Percentiles rank a stretch among this genome's conserved stretches.
phyloP scores from a whole-genome alignment of 257 asterid genomes.

The Salvia rosmarinus region DNA sequence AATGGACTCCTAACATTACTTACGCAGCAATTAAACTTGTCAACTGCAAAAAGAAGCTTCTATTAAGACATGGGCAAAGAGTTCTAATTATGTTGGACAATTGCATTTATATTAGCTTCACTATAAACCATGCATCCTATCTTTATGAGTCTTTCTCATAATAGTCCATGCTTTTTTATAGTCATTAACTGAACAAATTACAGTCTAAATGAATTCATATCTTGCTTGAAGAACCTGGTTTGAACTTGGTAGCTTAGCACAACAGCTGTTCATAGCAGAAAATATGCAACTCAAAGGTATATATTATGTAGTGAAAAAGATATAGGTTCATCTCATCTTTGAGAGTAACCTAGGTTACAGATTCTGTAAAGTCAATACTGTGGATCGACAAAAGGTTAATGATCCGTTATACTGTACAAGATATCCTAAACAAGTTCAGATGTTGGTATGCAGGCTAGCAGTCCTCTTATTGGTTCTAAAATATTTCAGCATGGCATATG shows the following conservation, averaged over 20 bases:
- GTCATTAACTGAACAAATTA: not conserved
- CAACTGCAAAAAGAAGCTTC: not conserved
- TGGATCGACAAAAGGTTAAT: not conserved
- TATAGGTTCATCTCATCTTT: not conserved
- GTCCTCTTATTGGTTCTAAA: slow-evolving; percentile 2
- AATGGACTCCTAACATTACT: slow-evolving; percentile 6
- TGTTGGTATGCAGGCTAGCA: not conserved
- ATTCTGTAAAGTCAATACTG: slow-evolving; percentile 12
- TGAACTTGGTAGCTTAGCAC: slow-evolving; percentile 1
- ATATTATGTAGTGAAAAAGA: no score
- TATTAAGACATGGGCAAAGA: not conserved
- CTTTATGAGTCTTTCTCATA: not conserved
- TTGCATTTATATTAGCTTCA: slow-evolving; percentile 15
- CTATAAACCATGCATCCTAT: not conserved
- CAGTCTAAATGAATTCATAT: not conserved
- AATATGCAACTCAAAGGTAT: not conserved
- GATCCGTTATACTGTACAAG: not conserved
- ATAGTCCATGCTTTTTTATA: not conserved
- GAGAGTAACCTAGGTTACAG: slow-evolving; percentile 11
- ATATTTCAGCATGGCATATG: slow-evolving; percentile 12
- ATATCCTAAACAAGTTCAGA: slow-evolving; percentile 23
- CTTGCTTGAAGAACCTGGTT: slow-evolving; percentile 15
- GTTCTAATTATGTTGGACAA: slow-evolving; percentile 3
- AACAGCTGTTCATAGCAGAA: not conserved
- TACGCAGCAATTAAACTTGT: not conserved